phyloP scores from a whole-genome alignment of 805 yeast species.

The Candida bentonensis region DNA sequence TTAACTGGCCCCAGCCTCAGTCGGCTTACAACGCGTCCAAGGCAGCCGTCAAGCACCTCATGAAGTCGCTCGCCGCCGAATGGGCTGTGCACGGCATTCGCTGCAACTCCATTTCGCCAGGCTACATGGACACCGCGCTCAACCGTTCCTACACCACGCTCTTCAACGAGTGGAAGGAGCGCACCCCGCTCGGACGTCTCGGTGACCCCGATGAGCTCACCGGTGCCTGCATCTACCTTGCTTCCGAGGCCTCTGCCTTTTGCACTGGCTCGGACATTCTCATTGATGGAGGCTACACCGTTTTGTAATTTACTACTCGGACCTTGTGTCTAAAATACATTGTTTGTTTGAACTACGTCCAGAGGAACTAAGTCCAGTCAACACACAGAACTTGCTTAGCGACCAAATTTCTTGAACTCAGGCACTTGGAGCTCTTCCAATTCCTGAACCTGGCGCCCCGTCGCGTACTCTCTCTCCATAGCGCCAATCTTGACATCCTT shows the following conservation, averaged over 20 bases:
- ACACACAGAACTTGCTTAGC: too few relatives aligned
- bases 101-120: slow-evolving; percentile 55
- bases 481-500: neutral
- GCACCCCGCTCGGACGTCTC: slow-evolving; percentile 54
- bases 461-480: neutral
- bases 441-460: neutral
- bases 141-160: slow-evolving; percentile 42
- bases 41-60: slow-evolving; percentile 58
- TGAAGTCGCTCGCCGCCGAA: slow-evolving; percentile 52
- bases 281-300: slow-evolving; percentile 47
- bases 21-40: slow-evolving; percentile 58
- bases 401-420: neutral
- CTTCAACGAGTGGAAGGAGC: slow-evolving; percentile 43
- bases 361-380: too few relatives aligned
- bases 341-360: too few relatives aligned
- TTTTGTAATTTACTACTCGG: slow-evolving; percentile 14
- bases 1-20: slow-evolving; percentile 63
- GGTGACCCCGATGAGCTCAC: slow-evolving; percentile 61
- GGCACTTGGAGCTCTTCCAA: neutral
- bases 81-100: slow-evolving; percentile 59
- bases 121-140: slow-evolving; percentile 57
- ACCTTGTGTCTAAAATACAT: too few relatives aligned
- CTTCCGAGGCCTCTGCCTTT: slow-evolving; percentile 41
- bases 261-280: slow-evolving; percentile 55
- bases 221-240: slow-evolving; percentile 50